phyloP scores from a whole-genome alignment of 805 yeast species.

The Babjeviella inositovora region DNA sequence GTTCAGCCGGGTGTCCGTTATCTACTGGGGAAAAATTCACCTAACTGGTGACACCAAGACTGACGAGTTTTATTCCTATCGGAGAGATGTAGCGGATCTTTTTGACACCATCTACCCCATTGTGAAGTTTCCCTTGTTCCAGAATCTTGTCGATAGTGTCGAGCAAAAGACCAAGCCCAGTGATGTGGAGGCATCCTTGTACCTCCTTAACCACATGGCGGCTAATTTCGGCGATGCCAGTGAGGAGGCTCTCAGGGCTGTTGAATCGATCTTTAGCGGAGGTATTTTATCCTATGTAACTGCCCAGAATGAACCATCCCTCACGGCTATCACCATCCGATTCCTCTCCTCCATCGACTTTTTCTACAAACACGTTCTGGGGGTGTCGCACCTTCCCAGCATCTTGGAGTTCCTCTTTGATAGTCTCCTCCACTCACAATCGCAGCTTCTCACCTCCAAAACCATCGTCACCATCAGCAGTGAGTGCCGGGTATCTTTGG shows the following conservation, averaged over 20 bases:
- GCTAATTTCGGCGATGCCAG: conserved; percentile 26
- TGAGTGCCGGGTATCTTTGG: conserved; percentile 26
- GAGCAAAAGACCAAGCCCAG: conserved; percentile 9
- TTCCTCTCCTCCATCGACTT: conserved; percentile 44
- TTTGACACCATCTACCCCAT: conserved; percentile 58
- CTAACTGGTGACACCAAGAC: conserved; percentile 16
- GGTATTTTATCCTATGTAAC: conserved; percentile 2
- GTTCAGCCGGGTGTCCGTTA: conserved; percentile 33
- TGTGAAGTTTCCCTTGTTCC: conserved; percentile 35
- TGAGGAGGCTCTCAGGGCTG: conserved; percentile 4
- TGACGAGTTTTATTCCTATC: conserved; percentile 49
- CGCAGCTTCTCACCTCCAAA: conserved; percentile 24
- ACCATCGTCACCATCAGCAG: conserved; percentile 47
- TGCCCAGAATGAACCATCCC: conserved; percentile 4
- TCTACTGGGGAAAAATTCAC: conserved; percentile 58
- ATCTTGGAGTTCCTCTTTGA: conserved; percentile 41
- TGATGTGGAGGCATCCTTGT: conserved; percentile 49
- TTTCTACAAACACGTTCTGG: conserved; percentile 32
- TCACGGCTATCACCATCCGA: conserved; percentile 33
- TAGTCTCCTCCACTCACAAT: conserved; percentile 10
- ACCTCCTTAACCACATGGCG: conserved; percentile 36
- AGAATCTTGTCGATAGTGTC: conserved; percentile 20
- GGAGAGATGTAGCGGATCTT: conserved; percentile 66
- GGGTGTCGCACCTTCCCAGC: conserved; percentile 23
- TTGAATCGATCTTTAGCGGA: not conserved